Conservation (phyloP, 768 basidiomycete genomes). For the Amanita rubescens region DNA sequence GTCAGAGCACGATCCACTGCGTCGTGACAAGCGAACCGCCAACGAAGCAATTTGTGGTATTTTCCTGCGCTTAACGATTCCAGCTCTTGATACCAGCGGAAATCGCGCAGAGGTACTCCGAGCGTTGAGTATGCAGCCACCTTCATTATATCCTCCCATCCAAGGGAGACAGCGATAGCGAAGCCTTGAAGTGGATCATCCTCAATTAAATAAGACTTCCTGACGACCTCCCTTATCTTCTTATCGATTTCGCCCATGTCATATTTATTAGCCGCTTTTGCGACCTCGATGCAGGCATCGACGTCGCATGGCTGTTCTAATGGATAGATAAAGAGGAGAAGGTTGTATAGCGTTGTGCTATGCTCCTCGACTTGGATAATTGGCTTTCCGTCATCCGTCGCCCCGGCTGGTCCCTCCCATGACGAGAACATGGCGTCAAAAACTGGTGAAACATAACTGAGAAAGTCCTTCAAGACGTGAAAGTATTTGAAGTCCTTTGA, state of each 20-base stretch:
- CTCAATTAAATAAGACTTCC: background rate
- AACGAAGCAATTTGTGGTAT: background rate
- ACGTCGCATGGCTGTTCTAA: background rate
- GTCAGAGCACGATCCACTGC: background rate
- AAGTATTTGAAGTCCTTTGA: conserved; percentile 25
- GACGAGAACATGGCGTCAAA: conserved; percentile 25
- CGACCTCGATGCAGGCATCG: background rate
- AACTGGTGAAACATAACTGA: conserved; percentile 23
- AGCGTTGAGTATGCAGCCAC: background rate
- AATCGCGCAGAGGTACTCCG: background rate
- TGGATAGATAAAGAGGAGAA: conserved; percentile 9
- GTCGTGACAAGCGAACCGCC: background rate
- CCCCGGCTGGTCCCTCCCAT: conserved; percentile 8
- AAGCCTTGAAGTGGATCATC: background rate
- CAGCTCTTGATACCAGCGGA: background rate
- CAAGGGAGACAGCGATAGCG: background rate
- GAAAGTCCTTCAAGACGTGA: conserved; percentile 18
- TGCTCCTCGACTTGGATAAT: conserved; percentile 11
- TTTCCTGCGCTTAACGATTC: background rate
- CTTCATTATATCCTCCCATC: background rate
- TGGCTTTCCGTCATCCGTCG: conserved; percentile 1
- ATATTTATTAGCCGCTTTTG: background rate
- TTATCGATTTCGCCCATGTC: background rate
- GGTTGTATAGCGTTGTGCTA: conserved; percentile 4
- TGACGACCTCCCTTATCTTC: background rate